A percentile compares a stretch with the other conserved stretches of the same genome.
Conservation (phyloP, 768 basidiomycete species). For the Suillus fuscotomentosus region DNA sequence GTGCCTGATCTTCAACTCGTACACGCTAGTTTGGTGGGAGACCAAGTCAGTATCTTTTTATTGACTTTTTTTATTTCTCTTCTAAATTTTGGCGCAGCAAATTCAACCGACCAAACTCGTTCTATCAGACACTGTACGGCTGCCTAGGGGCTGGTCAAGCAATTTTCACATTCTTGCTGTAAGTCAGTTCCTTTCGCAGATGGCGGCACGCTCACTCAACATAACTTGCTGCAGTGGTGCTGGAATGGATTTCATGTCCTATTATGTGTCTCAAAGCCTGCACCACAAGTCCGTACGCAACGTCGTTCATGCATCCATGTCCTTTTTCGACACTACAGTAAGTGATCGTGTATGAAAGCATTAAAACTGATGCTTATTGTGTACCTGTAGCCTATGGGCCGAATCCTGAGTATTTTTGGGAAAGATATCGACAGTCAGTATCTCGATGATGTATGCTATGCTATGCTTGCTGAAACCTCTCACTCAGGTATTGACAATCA, state of each 20-base stretch:
- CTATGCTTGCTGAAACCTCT: neutral
- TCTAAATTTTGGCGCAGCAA: constrained; percentile 28
- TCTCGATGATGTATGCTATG: neutral
- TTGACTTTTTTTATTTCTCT: neutral
- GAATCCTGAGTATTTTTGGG: constrained; percentile 60
- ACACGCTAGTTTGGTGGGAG: constrained; percentile 75
- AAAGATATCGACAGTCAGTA: constrained; percentile 61
- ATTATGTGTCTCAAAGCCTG: constrained; percentile 59
- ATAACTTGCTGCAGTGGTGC: constrained; percentile 38
- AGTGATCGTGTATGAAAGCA: constrained; percentile 3
- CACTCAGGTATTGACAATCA: constrained; percentile 45
- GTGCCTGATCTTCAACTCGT: constrained; percentile 59
- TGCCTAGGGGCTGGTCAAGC: constrained; percentile 58
- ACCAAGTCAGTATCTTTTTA: constrained; percentile 40
- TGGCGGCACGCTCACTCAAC: neutral
- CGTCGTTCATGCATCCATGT: constrained; percentile 71
- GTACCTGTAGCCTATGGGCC: constrained; percentile 49
- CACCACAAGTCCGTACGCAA: constrained; percentile 55
- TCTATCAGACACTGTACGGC: constrained; percentile 67
- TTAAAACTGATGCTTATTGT: neutral
- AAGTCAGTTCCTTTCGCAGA: constrained; percentile 16
- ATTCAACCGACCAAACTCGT: constrained; percentile 48
- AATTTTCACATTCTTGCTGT: constrained; percentile 58
- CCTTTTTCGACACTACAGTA: constrained; percentile 73
- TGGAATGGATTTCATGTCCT: constrained; percentile 54